These are phyloP conservation scores for Stylosanthes scabra DNA, from an alignment of 331 rosid species.

Conservation along the genomic window DNA sequence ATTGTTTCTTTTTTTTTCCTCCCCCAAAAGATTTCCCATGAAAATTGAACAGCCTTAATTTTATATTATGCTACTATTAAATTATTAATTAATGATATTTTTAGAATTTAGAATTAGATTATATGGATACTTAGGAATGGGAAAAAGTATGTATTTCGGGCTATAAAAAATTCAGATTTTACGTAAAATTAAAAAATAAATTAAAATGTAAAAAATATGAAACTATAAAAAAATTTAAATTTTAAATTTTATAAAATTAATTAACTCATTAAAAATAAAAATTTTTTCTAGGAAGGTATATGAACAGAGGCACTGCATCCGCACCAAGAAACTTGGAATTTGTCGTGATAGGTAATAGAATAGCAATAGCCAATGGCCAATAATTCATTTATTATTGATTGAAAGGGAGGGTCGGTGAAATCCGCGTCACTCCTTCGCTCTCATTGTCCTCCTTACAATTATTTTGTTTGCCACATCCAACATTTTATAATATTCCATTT, in stretches of 20 bases:
- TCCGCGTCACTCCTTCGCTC: conserved; percentile 57
- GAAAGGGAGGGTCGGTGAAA: conserved; percentile 57
- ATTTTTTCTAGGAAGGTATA: too few relatives aligned
- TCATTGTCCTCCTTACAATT: conserved; percentile 40
- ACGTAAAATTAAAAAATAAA: too few relatives aligned
- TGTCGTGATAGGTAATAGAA: conserved; percentile 14
- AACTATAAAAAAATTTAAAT: too few relatives aligned
- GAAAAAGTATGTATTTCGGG: too few relatives aligned
- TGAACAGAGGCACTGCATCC: background rate
- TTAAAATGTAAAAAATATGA: too few relatives aligned
- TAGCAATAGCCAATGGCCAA: conserved; percentile 2
- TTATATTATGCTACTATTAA: too few relatives aligned
- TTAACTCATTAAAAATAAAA: too few relatives aligned
- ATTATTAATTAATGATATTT: too few relatives aligned
- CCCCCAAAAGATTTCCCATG: background rate
- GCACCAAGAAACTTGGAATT: conserved; percentile 75
- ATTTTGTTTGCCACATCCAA: conserved; percentile 55
- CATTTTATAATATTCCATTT: conserved; percentile 16
- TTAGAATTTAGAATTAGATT: too few relatives aligned
- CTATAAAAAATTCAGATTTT: too few relatives aligned
- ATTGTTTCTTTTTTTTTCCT: background rate
- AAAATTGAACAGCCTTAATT: background rate
- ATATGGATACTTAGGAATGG: too few relatives aligned
- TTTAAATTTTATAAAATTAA: too few relatives aligned
- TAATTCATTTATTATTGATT: conserved; percentile 39